Percentiles rank a stretch among this genome's conserved stretches.
These are phyloP conservation scores for Eutypella sp. DNA, from an alignment of 2,329 filamentous ascomycete genomes.

Conservation along the genomic window DNA sequence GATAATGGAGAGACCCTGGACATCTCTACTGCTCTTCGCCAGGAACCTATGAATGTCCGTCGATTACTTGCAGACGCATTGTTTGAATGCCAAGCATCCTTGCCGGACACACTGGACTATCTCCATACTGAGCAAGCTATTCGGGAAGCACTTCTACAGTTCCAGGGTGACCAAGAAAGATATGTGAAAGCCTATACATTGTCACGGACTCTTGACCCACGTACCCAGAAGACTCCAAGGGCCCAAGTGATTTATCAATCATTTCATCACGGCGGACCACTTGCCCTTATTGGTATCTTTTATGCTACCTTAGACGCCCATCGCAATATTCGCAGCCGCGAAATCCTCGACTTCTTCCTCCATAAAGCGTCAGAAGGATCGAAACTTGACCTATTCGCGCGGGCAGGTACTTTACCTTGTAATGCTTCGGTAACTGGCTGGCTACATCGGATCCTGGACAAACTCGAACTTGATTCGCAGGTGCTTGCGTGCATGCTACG, in stretches of 20 bases:
- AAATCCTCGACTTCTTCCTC: constrained; percentile 6
- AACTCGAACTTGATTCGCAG: neutral
- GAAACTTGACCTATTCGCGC: constrained; percentile 1
- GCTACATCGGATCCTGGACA: constrained; percentile 1
- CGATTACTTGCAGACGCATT: constrained; percentile 2
- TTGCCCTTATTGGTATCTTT: neutral
- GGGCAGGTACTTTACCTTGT: constrained; percentile 5
- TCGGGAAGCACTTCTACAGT: constrained; percentile 2
- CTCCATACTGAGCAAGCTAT: constrained; percentile 3
- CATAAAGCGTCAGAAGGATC: constrained; percentile 1
- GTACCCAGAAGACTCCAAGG: neutral
- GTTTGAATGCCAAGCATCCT: constrained; percentile 4
- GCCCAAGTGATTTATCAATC: neutral
- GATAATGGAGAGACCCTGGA: constrained; percentile 4
- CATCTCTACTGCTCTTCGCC: constrained; percentile 1
- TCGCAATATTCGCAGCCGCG: constrained; percentile 4
- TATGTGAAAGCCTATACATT: neutral
- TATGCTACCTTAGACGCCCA: constrained; percentile 7
- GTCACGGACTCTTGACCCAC: neutral
- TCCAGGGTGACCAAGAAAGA: neutral
- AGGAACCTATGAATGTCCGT: constrained; percentile 4
- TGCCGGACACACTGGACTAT: constrained; percentile 4
- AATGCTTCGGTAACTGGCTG: constrained; percentile 2
- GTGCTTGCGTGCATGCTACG: constrained; percentile 3
- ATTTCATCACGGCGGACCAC: neutral